Base-by-base conservation (phyloP, 495 filamentous ascomycete species). In the Margaritispora aquatica region DNA sequence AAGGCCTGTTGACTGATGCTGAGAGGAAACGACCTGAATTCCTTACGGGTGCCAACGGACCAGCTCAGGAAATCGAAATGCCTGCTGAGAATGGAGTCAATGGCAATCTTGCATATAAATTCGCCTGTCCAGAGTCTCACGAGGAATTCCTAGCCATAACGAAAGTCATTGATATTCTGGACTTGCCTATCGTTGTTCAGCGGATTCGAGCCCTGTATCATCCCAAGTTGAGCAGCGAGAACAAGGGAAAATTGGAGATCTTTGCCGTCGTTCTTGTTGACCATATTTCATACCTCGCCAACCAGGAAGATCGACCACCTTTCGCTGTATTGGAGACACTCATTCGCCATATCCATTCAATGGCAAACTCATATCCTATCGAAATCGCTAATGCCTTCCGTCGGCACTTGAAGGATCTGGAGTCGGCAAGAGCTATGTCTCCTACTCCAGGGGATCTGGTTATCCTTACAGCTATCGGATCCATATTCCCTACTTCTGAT, bases 401-500 rank as follows among this genome's bases (percentile, higher is more conserved):
- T 11, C 68, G 77, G 5, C 85, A 87, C 59, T 80, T 99, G 9
- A 78, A 84, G 54, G 71, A 80, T 41, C 79, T 94, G 20, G 79
- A 86, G 23, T 71, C 79, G 58, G 68, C 77, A 26, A 81, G 83
- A 52, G 80, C 85, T 5, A 74, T 84, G 49, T 76, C 74, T 19
- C 83, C 87, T 11, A 83, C 76, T 1, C 77, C 86, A 10, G 88
- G 89, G 2, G 92, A 97, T 68, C 77, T 97, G 22, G 70, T 92
- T 10, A 69, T 96, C 24, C 73, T 99, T 38, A 92, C 90, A 0
- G 90, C 90, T 0, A 81, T 97, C 63, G 83, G 83, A 26, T 83
- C 85, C 8, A 88, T 93, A 59, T 99, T 95, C 69, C 91, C 95
- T 4, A 96, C 95, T 0, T 96, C 90, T 0, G 94, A 99, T 73